Evolutionary conservation across 2,329 filamentous ascomycete genomes (phyloP).

Genomic region (Colletotrichum coccodes): DNA sequence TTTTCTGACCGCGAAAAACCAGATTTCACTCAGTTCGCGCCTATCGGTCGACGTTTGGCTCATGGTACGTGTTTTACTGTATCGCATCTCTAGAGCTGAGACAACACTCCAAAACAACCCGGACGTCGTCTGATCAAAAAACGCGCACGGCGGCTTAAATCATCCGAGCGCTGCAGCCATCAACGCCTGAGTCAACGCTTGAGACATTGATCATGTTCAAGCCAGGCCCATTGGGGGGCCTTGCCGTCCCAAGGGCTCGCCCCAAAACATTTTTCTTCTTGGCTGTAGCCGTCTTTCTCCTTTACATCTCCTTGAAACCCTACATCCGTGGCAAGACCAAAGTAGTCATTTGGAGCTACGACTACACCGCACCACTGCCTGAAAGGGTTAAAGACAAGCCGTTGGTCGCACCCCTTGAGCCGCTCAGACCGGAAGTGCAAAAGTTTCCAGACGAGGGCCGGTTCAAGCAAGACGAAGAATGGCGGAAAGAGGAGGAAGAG

Average conservation of each 20-base stretch:
- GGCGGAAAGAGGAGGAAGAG: not conserved
- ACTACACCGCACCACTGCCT: not conserved
- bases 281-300: constrained; percentile 49
- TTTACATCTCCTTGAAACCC: constrained; percentile 55
- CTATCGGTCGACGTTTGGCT: not conserved
- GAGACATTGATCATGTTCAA: constrained; percentile 39
- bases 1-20: not conserved
- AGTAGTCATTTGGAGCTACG: constrained; percentile 43
- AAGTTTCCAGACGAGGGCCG: not conserved
- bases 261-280: constrained; percentile 54
- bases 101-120: not conserved
- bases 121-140: not conserved
- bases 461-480: not conserved
- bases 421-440: not conserved
- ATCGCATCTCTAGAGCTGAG: not conserved
- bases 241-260: constrained; percentile 46
- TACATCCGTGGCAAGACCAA: constrained; percentile 44
- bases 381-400: not conserved
- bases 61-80: not conserved
- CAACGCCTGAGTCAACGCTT: not conserved
- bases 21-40: not conserved
- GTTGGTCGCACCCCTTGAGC: not conserved
- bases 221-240: constrained; percentile 24
- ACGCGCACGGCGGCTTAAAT: not conserved
- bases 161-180: not conserved